Percentiles rank a stretch among this genome's conserved stretches.
These are phyloP conservation scores for Penicillium sp. DNA, from an alignment of 2,329 filamentous ascomycete genomes.

Conservation along the genomic window DNA sequence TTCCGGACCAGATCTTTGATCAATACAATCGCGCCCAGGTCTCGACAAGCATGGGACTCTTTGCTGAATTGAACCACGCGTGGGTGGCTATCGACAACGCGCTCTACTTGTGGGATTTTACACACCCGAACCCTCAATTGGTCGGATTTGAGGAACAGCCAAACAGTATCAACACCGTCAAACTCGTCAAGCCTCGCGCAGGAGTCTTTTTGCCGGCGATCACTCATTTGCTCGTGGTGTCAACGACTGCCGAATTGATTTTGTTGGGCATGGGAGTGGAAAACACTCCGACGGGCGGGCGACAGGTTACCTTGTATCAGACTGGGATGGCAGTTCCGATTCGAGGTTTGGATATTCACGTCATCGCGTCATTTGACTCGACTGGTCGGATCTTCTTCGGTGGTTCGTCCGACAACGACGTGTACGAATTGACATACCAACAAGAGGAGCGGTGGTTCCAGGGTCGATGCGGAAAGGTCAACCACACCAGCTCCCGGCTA, in stretches of 20 bases:
- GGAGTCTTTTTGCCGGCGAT: conserved; percentile 87
- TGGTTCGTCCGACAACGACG: conserved; percentile 75
- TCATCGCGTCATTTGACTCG: conserved; percentile 74
- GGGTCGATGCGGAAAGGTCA: conserved; percentile 81
- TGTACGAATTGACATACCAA: conserved; percentile 94
- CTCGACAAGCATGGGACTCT: conserved; percentile 90
- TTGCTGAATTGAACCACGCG: conserved; percentile 90
- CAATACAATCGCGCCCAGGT: conserved; percentile 87
- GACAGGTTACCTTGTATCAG: conserved; percentile 76
- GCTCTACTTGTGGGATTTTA: conserved; percentile 97
- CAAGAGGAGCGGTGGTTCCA: conserved; percentile 98
- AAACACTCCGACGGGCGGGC: conserved; percentile 65
- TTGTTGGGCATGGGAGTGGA: conserved; percentile 77
- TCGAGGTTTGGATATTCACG: conserved; percentile 72
- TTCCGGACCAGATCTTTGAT: conserved; percentile 88
- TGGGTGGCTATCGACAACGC: conserved; percentile 96
- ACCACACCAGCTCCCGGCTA: conserved; percentile 77
- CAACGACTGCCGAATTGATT: conserved; percentile 80
- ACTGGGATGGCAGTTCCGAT: conserved; percentile 81
- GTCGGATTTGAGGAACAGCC: conserved; percentile 89
- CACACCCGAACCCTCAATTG: conserved; percentile 83
- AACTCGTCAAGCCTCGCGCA: conserved; percentile 77
- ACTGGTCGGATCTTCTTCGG: conserved; percentile 93
- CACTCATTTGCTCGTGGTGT: conserved; percentile 83
- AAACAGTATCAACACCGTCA: conserved; percentile 87